A percentile compares a stretch with the other conserved stretches of the same genome.
Evolutionary conservation across 1,284 basidiomycete species (phyloP).

Genomic region (Trichosporon faecale): DNA sequence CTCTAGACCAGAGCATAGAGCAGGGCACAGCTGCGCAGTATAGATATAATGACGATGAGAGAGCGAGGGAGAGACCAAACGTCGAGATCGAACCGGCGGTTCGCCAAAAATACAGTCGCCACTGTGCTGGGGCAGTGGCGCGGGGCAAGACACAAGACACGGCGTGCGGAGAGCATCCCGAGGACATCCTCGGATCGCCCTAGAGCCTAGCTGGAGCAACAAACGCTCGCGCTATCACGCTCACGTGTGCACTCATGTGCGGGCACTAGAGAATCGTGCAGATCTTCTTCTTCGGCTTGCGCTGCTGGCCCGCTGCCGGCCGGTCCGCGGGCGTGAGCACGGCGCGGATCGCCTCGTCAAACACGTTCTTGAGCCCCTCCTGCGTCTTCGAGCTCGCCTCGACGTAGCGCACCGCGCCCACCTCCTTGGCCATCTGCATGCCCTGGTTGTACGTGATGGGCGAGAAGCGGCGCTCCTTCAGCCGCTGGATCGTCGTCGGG

Average conservation of each 20-base stretch:
- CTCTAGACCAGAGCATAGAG: background rate
- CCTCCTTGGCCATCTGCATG: constrained; percentile 66
- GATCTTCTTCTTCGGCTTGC: constrained; percentile 47
- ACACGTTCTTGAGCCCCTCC: constrained; percentile 65
- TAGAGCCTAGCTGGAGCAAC: too few relatives aligned
- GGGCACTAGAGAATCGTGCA: constrained; percentile 49
- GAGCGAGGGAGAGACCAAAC: background rate
- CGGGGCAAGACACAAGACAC: background rate
- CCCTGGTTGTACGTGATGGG: constrained; percentile 66
- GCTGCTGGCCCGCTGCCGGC: constrained; percentile 13
- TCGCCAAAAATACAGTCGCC: background rate
- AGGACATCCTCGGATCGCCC: too few relatives aligned
- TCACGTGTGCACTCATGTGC: background rate
- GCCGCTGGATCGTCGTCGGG: constrained; percentile 81
- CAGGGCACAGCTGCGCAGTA: background rate
- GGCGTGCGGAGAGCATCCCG: background rate
- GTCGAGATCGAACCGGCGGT: background rate
- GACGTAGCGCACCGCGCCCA: constrained; percentile 91
- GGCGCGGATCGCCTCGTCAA: constrained; percentile 90
- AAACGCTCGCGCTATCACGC: background rate
- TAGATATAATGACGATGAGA: background rate
- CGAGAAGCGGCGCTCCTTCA: constrained; percentile 90
- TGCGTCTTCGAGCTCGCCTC: constrained; percentile 91
- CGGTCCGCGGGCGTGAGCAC: constrained; percentile 52
- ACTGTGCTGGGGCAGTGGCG: background rate